phyloP scores from a whole-genome alignment of 495 filamentous ascomycete genomes.

The Hyaloscypha hepaticicola region DNA sequence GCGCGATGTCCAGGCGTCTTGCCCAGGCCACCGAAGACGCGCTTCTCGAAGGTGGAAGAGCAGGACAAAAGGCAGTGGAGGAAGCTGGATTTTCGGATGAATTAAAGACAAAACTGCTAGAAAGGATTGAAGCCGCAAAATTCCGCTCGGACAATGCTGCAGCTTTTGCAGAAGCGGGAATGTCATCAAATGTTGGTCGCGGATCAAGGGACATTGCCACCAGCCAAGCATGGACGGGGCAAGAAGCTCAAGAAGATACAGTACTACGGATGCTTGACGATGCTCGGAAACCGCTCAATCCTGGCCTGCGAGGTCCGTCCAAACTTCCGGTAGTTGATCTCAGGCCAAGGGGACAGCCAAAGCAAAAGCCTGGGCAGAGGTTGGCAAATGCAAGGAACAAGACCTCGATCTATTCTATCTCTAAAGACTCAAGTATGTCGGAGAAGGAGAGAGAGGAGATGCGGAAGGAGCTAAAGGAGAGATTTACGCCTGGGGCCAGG shows the following conservation, averaged over 20 bases:
- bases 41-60: conserved; percentile 67
- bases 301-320: conserved; percentile 40
- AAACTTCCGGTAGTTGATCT: conserved; percentile 62
- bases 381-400: conserved; percentile 78
- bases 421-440: conserved; percentile 57
- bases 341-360: conserved; percentile 47
- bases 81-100: conserved; percentile 88
- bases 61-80: conserved; percentile 70
- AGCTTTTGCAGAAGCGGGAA: conserved; percentile 63
- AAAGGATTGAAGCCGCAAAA: conserved; percentile 65
- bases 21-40: conserved; percentile 78
- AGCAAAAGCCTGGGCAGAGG: conserved; percentile 50
- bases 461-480: conserved; percentile 71
- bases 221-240: conserved; percentile 75
- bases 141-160: conserved; percentile 69
- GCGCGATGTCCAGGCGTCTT: conserved; percentile 74
- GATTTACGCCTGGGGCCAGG: conserved; percentile 71
- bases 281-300: conserved; percentile 67
- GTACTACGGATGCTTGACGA: conserved; percentile 88
- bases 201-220: conserved; percentile 72
- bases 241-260: conserved; percentile 69
- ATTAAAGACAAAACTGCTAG: conserved; percentile 70
- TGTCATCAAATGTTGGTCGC: conserved; percentile 65
- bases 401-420: conserved; percentile 66
- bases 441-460: conserved; percentile 70